Base-by-base conservation (phyloP, 2,329 filamentous ascomycete species). In the Arthroderma uncinatum region DNA sequence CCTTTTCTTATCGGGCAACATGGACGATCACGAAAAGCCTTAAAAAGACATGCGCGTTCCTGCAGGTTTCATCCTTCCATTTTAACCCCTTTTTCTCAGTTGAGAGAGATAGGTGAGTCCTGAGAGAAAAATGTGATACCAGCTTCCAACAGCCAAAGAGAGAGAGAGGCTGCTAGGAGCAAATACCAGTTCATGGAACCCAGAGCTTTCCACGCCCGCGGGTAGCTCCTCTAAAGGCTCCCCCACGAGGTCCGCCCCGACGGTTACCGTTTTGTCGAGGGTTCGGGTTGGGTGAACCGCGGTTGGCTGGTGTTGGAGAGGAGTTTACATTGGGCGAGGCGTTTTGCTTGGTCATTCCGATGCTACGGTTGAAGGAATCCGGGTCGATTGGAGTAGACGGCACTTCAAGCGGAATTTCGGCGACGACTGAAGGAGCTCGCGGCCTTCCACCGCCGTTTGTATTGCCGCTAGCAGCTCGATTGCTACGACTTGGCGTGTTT, bases 371-470 rank as follows among this genome's bases (percentile, higher is more conserved):
- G 61, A 77, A 77, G 1, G 74, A 77, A 62, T 77, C 69, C 0
- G 74, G 74, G 55, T 77, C 74, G 47, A 77, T 77, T 9, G 75
- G 74, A 56, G 73, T 67, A 2, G 73, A 73, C 0, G 74, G 74
- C 14, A 76, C 70, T 60, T 75, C 74, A 16, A 74, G 65, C 0
- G 65, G 61, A n/a, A 61, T 62, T 54, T 73, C 70, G 36, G 63
- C 47, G 21, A 64, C 61, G 7, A 64, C 58, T 14, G 65, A 61
- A 10, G 57, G 36, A 30, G 54, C 62, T 21, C 64, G 42, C 40
- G 68, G 66, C 19, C 50, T 54, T 34, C 25, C 57, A 23, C n/a
- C 23, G 7, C 54, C 52, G 10, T 55, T 58, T 16, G 30, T 8
- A 55, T 57, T 44, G 14, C 53, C 54, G 50, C 50, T 60, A 4